Evolutionary conservation across 1,284 basidiomycete species (phyloP).

Genomic region (Tilletia horrida): DNA sequence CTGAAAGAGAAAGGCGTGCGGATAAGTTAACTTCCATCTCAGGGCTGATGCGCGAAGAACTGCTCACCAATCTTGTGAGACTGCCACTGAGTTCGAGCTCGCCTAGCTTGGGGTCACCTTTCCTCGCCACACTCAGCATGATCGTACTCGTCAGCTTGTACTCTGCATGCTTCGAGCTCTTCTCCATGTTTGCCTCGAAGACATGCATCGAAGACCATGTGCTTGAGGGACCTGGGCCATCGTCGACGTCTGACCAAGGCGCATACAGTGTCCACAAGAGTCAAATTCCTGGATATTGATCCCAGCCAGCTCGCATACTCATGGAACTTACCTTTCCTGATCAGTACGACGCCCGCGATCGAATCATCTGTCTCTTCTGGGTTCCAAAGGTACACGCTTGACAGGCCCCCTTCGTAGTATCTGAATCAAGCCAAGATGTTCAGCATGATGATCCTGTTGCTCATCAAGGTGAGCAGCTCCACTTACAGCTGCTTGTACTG

Average conservation of each 20-base stretch:
- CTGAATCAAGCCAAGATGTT: constrained; percentile 56
- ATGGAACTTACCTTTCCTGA: constrained; percentile 60
- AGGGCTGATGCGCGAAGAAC: background rate
- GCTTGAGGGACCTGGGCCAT: constrained; percentile 58
- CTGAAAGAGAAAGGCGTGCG: constrained; percentile 56
- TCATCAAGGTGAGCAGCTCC: background rate
- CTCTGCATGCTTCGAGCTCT: constrained; percentile 59
- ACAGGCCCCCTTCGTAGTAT: constrained; percentile 94
- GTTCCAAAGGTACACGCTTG: constrained; percentile 98
- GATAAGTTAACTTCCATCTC: background rate
- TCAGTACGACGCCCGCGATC: constrained; percentile 91
- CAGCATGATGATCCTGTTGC: background rate
- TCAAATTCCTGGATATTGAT: too few species aligned
- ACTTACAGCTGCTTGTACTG: constrained; percentile 83
- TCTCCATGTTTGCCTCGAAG: constrained; percentile 84
- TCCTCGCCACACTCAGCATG: constrained; percentile 85
- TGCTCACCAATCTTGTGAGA: constrained; percentile 64
- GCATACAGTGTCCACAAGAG: background rate
- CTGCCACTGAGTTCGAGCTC: constrained; percentile 85
- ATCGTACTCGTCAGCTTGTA: constrained; percentile 97
- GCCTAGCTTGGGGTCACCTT: constrained; percentile 63
- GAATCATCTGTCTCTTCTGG: constrained; percentile 72
- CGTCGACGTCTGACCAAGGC: constrained; percentile 22
- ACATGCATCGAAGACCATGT: constrained; percentile 99
- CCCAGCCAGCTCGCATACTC: background rate